These are phyloP conservation scores for Mentha longifolia DNA, from an alignment of 257 asterid species.

Conservation along the genomic window DNA sequence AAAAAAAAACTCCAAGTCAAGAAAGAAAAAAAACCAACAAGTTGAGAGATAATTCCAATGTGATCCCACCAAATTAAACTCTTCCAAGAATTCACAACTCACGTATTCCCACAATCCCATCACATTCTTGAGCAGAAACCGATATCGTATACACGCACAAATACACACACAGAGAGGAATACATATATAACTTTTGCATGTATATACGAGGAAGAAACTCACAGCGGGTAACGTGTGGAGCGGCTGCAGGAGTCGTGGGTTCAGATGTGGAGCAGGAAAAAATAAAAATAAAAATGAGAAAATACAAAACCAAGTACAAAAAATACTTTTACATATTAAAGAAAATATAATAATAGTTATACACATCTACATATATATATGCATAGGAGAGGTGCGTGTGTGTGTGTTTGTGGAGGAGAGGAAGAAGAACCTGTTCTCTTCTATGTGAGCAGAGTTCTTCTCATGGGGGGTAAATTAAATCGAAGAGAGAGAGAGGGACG, in stretches of 20 bases:
- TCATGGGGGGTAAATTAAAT: constrained; percentile 48
- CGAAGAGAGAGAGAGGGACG: constrained; percentile 37
- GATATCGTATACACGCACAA: constrained; percentile 18
- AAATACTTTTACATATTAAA: constrained; percentile 32
- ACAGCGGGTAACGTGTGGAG: constrained; percentile 27
- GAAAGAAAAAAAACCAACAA: constrained; percentile 12
- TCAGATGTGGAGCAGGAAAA: constrained; percentile 45
- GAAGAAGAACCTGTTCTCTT: constrained; percentile 38
- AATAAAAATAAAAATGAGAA: constrained; percentile 19
- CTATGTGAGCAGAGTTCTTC: constrained; percentile 35
- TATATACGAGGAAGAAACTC: constrained; percentile 26
- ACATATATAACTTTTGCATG: constrained; percentile 41
- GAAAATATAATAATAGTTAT: constrained; percentile 32
- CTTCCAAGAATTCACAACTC: constrained; percentile 28
- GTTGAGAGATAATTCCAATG: constrained; percentile 42
- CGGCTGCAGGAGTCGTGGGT: constrained; percentile 36
- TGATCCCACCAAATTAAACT: constrained; percentile 50
- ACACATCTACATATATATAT: constrained; percentile 30
- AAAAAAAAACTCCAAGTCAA: not conserved
- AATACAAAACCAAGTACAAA: constrained; percentile 34
- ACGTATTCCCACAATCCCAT: constrained; percentile 30
- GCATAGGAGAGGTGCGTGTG: constrained; percentile 31
- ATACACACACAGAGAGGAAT: constrained; percentile 17
- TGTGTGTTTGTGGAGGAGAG: not conserved
- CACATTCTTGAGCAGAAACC: constrained; percentile 28